These are phyloP conservation scores for Populus hybrid DNA, from an alignment of 441 rosid species.

Conservation along the genomic window DNA sequence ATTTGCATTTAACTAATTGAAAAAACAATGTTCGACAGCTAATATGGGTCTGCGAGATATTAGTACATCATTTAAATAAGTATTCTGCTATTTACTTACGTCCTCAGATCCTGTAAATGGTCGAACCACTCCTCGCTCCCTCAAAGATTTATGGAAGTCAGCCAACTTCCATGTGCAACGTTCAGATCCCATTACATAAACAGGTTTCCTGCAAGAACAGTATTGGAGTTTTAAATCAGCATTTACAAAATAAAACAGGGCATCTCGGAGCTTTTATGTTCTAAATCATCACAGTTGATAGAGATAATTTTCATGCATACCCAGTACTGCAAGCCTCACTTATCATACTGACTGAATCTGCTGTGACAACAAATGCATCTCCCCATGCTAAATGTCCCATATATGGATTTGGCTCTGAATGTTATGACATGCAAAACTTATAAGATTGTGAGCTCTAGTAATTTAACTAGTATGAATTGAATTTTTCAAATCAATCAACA, in stretches of 20 bases:
- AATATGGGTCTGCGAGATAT: neutral
- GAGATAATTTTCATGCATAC: conserved; percentile 36
- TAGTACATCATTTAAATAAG: neutral
- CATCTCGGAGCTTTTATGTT: neutral
- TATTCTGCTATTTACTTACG: conserved; percentile 44
- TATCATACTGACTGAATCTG: conserved; percentile 91
- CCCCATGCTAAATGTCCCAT: conserved; percentile 97
- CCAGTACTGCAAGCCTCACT: conserved; percentile 98
- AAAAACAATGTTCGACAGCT: neutral
- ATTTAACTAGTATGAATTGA: conserved; percentile 9
- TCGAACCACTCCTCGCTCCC: conserved; percentile 72
- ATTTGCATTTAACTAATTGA: neutral
- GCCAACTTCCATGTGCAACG: conserved; percentile 85
- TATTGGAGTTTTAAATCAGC: neutral
- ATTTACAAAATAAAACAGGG: neutral
- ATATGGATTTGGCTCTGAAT: conserved; percentile 76
- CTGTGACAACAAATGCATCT: conserved; percentile 87
- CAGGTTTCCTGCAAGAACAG: conserved; percentile 70
- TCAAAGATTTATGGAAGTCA: conserved; percentile 74
- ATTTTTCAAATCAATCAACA: neutral
- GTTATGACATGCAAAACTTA: conserved; percentile 15
- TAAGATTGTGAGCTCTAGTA: neutral
- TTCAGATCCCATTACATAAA: conserved; percentile 71
- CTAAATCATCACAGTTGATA: neutral
- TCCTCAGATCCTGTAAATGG: conserved; percentile 76